A percentile compares a stretch with the other conserved stretches of the same genome.
phyloP scores from a whole-genome alignment of 179 eudicot genomes.

The Spinacia oleracea region DNA sequence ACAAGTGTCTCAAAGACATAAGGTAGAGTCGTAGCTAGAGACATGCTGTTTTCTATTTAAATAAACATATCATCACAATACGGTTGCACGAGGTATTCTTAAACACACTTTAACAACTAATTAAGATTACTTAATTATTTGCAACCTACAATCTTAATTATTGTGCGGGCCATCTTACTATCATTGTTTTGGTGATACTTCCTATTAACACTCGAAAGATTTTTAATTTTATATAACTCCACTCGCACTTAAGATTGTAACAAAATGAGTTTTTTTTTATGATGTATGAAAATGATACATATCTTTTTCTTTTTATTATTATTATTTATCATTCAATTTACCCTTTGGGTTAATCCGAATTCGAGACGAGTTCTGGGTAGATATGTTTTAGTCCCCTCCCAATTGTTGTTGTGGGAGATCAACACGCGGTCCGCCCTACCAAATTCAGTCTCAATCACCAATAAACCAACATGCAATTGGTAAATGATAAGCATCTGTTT shows the following conservation, averaged over 20 bases:
- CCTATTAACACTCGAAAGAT: neutral
- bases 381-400: too few species aligned
- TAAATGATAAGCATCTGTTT: too few species aligned
- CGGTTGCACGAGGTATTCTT: slow-evolving; percentile 9
- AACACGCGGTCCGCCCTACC: too few species aligned
- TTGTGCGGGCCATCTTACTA: slow-evolving; percentile 10
- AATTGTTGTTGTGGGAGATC: too few species aligned
- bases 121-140: neutral
- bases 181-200: neutral
- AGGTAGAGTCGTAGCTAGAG: slow-evolving; percentile 29
- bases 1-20: slow-evolving; percentile 27
- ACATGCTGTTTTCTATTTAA: slow-evolving; percentile 9
- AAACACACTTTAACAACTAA: neutral
- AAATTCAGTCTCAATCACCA: too few species aligned
- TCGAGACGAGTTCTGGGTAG: too few species aligned
- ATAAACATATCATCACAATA: slow-evolving; percentile 1
- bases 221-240: neutral
- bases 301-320: too few species aligned
- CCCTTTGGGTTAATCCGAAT: too few species aligned
- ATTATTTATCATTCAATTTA: too few species aligned
- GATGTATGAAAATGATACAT: too few species aligned
- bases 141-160: neutral
- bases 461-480: too few species aligned
- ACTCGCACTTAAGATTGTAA: neutral
- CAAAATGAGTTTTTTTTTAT: too few species aligned